These are phyloP conservation scores for Scutellaria barbata DNA, from an alignment of 257 asterid genomes.

Conservation along the genomic window DNA sequence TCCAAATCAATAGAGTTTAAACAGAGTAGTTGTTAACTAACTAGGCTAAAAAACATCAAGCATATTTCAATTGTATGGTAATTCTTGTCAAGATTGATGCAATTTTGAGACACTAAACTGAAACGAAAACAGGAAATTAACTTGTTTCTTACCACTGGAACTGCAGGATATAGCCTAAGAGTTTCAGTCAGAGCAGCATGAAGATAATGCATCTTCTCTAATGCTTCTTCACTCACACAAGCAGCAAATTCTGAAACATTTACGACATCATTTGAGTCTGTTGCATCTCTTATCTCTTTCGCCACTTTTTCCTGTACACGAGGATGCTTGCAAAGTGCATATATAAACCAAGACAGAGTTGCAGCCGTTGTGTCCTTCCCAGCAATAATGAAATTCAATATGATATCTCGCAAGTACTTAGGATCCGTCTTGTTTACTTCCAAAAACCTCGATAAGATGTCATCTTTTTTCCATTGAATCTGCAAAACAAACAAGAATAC, in stretches of 20 bases:
- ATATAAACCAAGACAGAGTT: slow-evolving; percentile 60
- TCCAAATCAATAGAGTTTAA: too few relatives aligned
- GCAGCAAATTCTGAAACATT: slow-evolving; percentile 46
- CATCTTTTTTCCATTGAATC: slow-evolving; percentile 58
- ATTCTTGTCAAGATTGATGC: not conserved
- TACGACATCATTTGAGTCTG: slow-evolving; percentile 24
- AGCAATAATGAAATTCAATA: slow-evolving; percentile 59
- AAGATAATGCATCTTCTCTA: slow-evolving; percentile 65
- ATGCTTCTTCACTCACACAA: slow-evolving; percentile 47
- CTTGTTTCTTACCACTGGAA: slow-evolving; percentile 60
- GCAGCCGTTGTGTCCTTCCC: slow-evolving; percentile 65
- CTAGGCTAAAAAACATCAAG: too few relatives aligned
- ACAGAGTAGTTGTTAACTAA: too few relatives aligned
- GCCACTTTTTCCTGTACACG: slow-evolving; percentile 55
- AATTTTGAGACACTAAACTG: too few relatives aligned
- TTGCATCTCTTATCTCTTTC: slow-evolving; percentile 45
- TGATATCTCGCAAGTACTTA: slow-evolving; percentile 59
- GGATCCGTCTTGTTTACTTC: slow-evolving; percentile 42
- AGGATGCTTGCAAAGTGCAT: slow-evolving; percentile 59
- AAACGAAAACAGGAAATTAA: not conserved
- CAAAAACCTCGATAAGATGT: slow-evolving; percentile 62
- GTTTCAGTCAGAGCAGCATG: slow-evolving; percentile 66
- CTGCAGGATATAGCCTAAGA: slow-evolving; percentile 66
- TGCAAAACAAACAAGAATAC: slow-evolving; percentile 20
- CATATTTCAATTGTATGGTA: too few relatives aligned